Evolutionary conservation across 495 filamentous ascomycete species (phyloP).

Genomic region (Lepraria neglecta): DNA sequence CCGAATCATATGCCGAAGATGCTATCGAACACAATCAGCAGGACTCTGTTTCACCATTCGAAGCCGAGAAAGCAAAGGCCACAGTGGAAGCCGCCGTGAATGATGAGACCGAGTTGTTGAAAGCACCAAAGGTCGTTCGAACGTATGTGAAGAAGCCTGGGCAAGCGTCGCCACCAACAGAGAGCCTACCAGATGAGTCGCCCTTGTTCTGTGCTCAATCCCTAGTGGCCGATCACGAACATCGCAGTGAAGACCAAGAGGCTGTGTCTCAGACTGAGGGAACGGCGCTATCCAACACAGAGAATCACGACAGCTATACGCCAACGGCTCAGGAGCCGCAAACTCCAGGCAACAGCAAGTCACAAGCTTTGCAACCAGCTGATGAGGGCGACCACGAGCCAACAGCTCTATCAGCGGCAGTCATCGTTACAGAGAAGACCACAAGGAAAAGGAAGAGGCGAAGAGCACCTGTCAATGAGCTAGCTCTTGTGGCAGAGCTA

Average conservation of each 20-base stretch:
- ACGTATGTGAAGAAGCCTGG: constrained; percentile 7
- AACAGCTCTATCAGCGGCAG: background rate
- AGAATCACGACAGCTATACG: no score
- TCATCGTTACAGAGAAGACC: background rate
- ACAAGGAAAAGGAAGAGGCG: constrained; percentile 3
- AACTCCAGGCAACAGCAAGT: no score
- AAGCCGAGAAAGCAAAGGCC: background rate
- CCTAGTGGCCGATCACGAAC: background rate
- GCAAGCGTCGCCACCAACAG: background rate
- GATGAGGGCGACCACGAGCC: background rate
- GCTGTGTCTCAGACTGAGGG: no score
- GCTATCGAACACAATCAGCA: background rate
- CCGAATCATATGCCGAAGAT: background rate
- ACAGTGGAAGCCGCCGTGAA: no score
- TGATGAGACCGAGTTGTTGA: background rate
- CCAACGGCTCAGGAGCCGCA: no score
- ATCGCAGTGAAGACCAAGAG: background rate
- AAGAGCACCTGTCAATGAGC: constrained; percentile 21
- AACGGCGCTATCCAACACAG: no score
- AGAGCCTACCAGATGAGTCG: background rate
- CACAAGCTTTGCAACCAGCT: background rate
- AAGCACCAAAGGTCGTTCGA: background rate
- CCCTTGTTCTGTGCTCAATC: background rate
- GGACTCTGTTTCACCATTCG: background rate
- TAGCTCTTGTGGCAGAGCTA: constrained; percentile 12